phyloP scores from a whole-genome alignment of 2,329 filamentous ascomycete species.

The Ilyonectria robusta region DNA sequence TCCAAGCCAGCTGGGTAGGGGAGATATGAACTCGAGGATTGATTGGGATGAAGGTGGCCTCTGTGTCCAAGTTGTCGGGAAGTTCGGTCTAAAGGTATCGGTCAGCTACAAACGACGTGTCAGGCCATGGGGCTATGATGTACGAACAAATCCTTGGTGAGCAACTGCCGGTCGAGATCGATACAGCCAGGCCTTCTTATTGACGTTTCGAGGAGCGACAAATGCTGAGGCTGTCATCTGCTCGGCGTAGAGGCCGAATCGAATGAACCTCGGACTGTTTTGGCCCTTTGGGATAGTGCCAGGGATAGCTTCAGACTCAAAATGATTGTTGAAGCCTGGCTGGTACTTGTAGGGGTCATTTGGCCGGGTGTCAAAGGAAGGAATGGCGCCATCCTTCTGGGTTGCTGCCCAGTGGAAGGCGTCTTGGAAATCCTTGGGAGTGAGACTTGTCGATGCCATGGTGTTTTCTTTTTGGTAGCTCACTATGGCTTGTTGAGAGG shows the following conservation, averaged over 20 bases:
- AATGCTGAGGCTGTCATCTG: slow-evolving; percentile 57
- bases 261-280: slow-evolving; percentile 57
- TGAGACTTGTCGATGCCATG: slow-evolving; percentile 17
- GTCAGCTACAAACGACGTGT: not conserved
- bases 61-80: slow-evolving; percentile 22
- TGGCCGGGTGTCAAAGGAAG: slow-evolving; percentile 62
- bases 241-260: slow-evolving; percentile 56
- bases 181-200: slow-evolving; percentile 49
- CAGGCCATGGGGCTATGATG: not conserved
- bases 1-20: slow-evolving; percentile 37
- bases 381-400: slow-evolving; percentile 67
- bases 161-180: slow-evolving; percentile 45
- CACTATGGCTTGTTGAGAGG: not conserved
- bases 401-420: slow-evolving; percentile 71
- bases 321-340: slow-evolving; percentile 66
- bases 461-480: not conserved
- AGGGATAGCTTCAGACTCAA: slow-evolving; percentile 58
- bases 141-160: slow-evolving; percentile 42
- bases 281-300: slow-evolving; percentile 60
- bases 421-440: slow-evolving; percentile 59
- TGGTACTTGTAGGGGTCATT: slow-evolving; percentile 67
- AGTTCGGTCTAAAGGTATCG: not conserved
- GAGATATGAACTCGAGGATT: slow-evolving; percentile 37
- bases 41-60: slow-evolving; percentile 33
- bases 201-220: slow-evolving; percentile 45